Evolutionary conservation across 2,329 filamentous ascomycete species (phyloP), one percentile per base, ranked within the genome.

Genomic region (Penicillium sp.): DNA sequence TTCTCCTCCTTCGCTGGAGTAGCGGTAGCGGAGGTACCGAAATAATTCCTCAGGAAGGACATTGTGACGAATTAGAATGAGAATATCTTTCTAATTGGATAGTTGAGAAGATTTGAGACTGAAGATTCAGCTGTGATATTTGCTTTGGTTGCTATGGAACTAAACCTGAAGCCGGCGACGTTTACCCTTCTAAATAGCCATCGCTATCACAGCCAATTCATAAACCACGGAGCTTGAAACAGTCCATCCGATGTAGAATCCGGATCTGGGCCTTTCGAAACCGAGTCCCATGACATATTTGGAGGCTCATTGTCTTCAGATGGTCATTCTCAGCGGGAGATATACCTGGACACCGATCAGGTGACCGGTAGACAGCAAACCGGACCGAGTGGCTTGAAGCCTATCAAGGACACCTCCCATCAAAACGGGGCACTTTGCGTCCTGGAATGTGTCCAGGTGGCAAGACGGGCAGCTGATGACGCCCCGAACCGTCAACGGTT

Each of bases 11-110:
- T 56, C 38, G 51, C 52, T 35, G 56, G 52, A 13, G 51, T 43
- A 45, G 58, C 49, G 43, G 51, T 44, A 42, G 58, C 49, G 43
- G 60, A 52, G 13, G 59, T 63, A 28, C 61, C 61, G 45, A 63
- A 63, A 52, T 53, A 63, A 50, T 63, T 63, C 51, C 52, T 60
- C 29, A 62, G 43, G 51, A 63, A 62, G 12, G 61, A 63, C 61
- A 63, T 63, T 51, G 45, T 46, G 43, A 51, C 12, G 41, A 26
- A 44, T 22, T 22, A 4, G 9, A 35, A 43, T 17, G 38, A 28
- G 19, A 45, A 45, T 10, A n/a, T 35, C 40, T 53, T 45, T 35
- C 17, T 38, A 35, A 47, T 42, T 33, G 31, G 12, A 33, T 15
- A 47, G 19, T 28, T 17, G 22, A 41, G 21, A 37, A 21, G 3